Conservation (phyloP, 768 basidiomycete genomes). For the Podaxis sp. region DNA sequence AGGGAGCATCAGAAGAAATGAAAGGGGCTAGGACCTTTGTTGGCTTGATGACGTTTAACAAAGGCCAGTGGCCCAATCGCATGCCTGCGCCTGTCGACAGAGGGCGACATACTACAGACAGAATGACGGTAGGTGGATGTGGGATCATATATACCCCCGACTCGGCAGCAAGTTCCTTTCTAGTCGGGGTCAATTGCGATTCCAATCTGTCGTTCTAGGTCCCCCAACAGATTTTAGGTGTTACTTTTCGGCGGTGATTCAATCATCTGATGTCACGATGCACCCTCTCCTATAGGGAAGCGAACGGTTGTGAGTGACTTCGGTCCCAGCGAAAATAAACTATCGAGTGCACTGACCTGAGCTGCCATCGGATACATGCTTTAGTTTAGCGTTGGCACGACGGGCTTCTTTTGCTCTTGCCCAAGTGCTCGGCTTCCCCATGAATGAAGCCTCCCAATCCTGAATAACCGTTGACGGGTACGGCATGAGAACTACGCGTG, state of each 20-base stretch:
- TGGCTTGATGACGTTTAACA: neutral
- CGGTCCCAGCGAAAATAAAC: neutral
- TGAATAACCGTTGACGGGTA: slow-evolving; percentile 28
- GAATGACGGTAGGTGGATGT: neutral
- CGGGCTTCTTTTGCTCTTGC: slow-evolving; percentile 32
- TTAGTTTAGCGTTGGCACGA: slow-evolving; percentile 12
- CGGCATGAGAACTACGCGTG: slow-evolving; percentile 32
- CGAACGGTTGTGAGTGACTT: neutral
- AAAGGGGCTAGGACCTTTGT: neutral
- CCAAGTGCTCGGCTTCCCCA: slow-evolving; percentile 28
- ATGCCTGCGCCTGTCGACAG: neutral
- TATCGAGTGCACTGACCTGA: slow-evolving; percentile 4
- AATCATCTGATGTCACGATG: slow-evolving; percentile 3
- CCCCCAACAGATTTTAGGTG: neutral
- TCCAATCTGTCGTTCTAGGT: neutral
- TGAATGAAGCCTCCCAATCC: slow-evolving; percentile 36
- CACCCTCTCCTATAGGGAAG: neutral
- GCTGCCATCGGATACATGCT: neutral
- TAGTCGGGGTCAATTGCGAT: neutral
- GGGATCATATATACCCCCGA: neutral
- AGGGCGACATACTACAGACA: neutral
- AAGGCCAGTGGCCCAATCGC: neutral
- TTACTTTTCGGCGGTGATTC: neutral
- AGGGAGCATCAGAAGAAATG: neutral
- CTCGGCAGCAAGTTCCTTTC: neutral